Evolutionary conservation across 2,329 filamentous ascomycete species (phyloP).

Genomic region (Gremmenia infestans): DNA sequence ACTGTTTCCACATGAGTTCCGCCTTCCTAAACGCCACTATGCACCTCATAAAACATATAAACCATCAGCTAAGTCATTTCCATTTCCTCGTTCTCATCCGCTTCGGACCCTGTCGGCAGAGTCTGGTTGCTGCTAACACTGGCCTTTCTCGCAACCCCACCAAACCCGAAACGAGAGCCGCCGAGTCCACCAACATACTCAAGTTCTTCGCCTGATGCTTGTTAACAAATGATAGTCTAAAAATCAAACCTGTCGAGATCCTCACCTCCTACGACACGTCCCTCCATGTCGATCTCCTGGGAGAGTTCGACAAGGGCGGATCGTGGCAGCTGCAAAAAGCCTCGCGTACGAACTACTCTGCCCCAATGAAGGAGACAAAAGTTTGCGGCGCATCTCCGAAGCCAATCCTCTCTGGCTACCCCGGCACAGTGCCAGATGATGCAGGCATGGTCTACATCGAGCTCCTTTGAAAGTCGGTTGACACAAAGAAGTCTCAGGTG

Average conservation of each 20-base stretch:
- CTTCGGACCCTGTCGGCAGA: constrained; percentile 48
- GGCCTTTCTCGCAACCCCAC: constrained; percentile 48
- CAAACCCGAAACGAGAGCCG: constrained; percentile 43
- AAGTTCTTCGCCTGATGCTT: constrained; percentile 29
- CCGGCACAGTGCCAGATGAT: constrained; percentile 94
- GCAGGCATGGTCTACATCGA: constrained; percentile 92
- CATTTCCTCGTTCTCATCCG: constrained; percentile 59
- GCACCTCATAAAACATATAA: constrained; percentile 2
- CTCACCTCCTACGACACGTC: constrained; percentile 76
- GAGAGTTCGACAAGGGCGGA: constrained; percentile 82
- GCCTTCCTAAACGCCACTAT: background rate
- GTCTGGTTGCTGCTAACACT: constrained; percentile 57
- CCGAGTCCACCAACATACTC: constrained; percentile 44
- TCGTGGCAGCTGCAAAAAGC: constrained; percentile 76
- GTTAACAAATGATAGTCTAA: constrained; percentile 17
- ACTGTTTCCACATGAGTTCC: background rate
- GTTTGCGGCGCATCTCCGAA: constrained; percentile 78
- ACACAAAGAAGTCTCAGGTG: constrained; percentile 87
- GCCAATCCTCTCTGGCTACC: constrained; percentile 87
- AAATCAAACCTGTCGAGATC: background rate
- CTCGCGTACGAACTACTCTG: constrained; percentile 81
- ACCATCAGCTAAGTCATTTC: constrained; percentile 41
- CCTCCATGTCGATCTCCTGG: constrained; percentile 88
- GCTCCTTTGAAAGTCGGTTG: constrained; percentile 80
- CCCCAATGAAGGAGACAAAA: constrained; percentile 96